Evolutionary conservation across 2,329 filamentous ascomycete genomes (phyloP).

Genomic region (Gnomoniopsis sp.): DNA sequence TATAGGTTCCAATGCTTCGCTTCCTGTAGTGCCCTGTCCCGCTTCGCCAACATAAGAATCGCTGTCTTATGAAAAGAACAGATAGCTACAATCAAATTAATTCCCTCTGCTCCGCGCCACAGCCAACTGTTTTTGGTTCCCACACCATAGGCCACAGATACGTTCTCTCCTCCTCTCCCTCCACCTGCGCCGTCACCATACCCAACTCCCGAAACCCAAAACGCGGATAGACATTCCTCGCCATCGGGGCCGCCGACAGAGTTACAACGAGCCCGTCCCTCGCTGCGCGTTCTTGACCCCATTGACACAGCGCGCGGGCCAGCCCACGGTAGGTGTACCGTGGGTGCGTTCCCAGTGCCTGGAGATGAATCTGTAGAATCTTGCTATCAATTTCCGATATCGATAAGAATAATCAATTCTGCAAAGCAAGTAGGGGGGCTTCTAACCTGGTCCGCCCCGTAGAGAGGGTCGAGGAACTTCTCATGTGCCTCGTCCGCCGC

Average conservation of each 20-base stretch:
- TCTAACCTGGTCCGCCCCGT: background rate
- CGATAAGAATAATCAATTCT: no score
- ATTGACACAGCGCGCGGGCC: background rate
- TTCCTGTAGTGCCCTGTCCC: constrained; percentile 38
- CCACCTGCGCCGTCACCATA: constrained; percentile 4
- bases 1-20: constrained; percentile 29
- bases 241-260: constrained; percentile 3
- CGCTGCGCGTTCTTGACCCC: constrained; percentile 9
- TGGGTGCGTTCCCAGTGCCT: constrained; percentile 5
- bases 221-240: constrained; percentile 7
- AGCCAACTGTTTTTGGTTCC: background rate
- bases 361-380: background rate
- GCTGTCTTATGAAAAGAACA: background rate
- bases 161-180: constrained; percentile 6
- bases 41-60: constrained; percentile 13
- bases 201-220: constrained; percentile 5
- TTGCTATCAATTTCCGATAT: no score
- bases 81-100: background rate
- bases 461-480: background rate
- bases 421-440: no score
- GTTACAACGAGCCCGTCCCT: constrained; percentile 2
- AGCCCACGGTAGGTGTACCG: background rate
- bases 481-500: background rate
- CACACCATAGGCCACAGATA: constrained; percentile 9
- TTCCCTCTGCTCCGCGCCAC: constrained; percentile 1